A percentile compares a stretch with the other conserved stretches of the same genome.
These are phyloP conservation scores for Vachellia pachyceras DNA, from an alignment of 306 rosid species.

Conservation along the genomic window DNA sequence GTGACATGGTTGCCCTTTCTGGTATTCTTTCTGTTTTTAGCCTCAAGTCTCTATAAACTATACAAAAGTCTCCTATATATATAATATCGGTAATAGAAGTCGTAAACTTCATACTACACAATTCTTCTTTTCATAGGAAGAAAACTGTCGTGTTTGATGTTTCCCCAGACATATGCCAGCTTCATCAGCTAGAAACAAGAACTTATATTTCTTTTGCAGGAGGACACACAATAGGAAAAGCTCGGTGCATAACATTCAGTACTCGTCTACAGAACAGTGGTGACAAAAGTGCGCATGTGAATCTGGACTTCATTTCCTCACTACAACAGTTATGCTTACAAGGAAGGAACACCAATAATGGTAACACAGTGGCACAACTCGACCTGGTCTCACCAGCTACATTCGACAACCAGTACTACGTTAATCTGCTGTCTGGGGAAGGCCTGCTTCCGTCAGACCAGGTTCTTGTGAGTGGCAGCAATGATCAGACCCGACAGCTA, in stretches of 20 bases:
- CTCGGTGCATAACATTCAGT: conserved; percentile 73
- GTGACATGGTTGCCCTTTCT: conserved; percentile 85
- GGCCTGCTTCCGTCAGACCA: conserved; percentile 87
- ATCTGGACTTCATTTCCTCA: conserved; percentile 62
- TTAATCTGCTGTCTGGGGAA: conserved; percentile 75
- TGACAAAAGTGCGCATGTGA: conserved; percentile 19
- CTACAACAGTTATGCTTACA: conserved; percentile 65
- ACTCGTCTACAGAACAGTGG: conserved; percentile 54
- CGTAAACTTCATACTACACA: no score
- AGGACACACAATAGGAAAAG: conserved; percentile 84
- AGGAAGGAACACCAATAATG: conserved; percentile 10
- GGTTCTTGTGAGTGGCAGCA: conserved; percentile 46
- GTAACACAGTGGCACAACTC: conserved; percentile 51
- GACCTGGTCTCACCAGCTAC: conserved; percentile 78
- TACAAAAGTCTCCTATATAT: neutral
- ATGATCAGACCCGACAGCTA: conserved; percentile 61
- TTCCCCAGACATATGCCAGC: no score
- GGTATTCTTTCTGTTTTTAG: conserved; percentile 50
- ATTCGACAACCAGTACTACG: conserved; percentile 80
- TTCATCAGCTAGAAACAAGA: neutral
- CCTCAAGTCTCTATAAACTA: neutral
- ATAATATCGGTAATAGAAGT: no score
- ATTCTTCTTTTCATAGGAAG: no score
- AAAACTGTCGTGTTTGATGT: no score
- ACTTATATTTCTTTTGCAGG: conserved; percentile 39